Evolutionary conservation across 1,139 yeast genomes (phyloP), one percentile per base, ranked within the genome.

Genomic region (Magnusiomyces tetraspermus): DNA sequence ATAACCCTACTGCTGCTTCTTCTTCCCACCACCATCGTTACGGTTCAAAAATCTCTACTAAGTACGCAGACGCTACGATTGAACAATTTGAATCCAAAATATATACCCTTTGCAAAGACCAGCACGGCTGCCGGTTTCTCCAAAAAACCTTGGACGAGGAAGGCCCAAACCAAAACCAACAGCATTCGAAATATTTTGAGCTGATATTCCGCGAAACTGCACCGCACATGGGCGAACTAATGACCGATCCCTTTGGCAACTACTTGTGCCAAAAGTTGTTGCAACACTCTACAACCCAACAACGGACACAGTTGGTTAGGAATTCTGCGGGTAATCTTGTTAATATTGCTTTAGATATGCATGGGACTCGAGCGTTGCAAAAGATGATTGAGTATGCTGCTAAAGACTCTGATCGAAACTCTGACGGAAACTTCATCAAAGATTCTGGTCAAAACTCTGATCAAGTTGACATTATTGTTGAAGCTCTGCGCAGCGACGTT

Each of bases 231-330:
- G 82, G 87, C 46, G 96, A 89, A 65, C 74, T 92, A 58, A 90
- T 92, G 95, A 79, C 87, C 49, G 97, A 92, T 67, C 97, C 97
- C 1, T 92, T 92, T 73, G 98, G 98, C n/a, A 92, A 92, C 66
- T 92, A 92, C 66, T 74, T 92, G 63, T 81, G 95, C 59, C 98
- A 92, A 69, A 92, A 90, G 68, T 73, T 92, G 59, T 76, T 90
- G 58, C 95, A 92, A 64, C 78, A 81, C 60, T 83, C 89, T 36
- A 74, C 79, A 24, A 73, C 75, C 21, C 82, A 77, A 55, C 96
- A 89, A 69, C 75, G 96, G 57, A 75, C 85, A 21, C 71, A 77
- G 22, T 71, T 92, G 58, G 85, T 90, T 47, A 76, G 78, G 60
- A 83, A 82, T 56, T 89, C 95, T 19, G 75, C 89, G 13, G 79